Percentiles rank a stretch among this genome's conserved stretches.
Evolutionary conservation across 2,329 filamentous ascomycete genomes (phyloP).

Genomic region (Verticillium isaacii): DNA sequence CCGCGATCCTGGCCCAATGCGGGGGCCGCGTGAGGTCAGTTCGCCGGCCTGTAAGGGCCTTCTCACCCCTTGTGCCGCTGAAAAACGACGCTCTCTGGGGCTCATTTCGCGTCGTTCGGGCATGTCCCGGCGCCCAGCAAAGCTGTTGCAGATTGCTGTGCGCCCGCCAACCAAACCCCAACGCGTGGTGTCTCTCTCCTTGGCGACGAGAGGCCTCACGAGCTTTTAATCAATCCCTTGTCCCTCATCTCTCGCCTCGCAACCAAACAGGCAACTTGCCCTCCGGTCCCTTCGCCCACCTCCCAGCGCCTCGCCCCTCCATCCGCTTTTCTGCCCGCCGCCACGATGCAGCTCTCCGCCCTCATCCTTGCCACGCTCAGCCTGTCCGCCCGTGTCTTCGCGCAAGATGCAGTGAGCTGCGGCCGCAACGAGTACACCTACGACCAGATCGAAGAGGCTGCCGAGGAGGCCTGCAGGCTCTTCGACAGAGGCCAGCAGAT

Average conservation of each 20-base stretch:
- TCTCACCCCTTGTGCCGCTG: background rate
- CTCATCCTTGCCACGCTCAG: conserved; percentile 5
- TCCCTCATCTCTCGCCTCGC: background rate
- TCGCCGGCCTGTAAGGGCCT: background rate
- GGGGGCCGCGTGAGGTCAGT: background rate
- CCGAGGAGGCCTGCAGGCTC: conserved; percentile 45
- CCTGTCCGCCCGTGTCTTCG: conserved; percentile 6
- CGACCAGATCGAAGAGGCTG: conserved; percentile 42
- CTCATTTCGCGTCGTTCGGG: background rate
- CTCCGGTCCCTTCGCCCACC: background rate
- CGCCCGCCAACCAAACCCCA: background rate
- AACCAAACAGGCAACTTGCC: no score
- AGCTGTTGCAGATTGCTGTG: background rate
- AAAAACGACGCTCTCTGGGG: background rate
- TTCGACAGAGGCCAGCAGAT: conserved; percentile 32
- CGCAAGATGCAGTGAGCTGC: conserved; percentile 43
- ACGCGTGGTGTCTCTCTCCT: background rate
- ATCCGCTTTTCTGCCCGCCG: background rate
- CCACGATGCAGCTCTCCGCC: conserved; percentile 6
- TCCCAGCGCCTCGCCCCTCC: background rate
- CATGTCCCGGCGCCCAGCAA: background rate
- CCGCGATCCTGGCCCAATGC: background rate
- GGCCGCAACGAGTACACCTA: conserved; percentile 48
- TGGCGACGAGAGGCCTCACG: background rate
- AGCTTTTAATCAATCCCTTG: background rate